Base-by-base conservation (phyloP, 2,329 filamentous ascomycete species). In the Cladophialophora bantiana region DNA sequence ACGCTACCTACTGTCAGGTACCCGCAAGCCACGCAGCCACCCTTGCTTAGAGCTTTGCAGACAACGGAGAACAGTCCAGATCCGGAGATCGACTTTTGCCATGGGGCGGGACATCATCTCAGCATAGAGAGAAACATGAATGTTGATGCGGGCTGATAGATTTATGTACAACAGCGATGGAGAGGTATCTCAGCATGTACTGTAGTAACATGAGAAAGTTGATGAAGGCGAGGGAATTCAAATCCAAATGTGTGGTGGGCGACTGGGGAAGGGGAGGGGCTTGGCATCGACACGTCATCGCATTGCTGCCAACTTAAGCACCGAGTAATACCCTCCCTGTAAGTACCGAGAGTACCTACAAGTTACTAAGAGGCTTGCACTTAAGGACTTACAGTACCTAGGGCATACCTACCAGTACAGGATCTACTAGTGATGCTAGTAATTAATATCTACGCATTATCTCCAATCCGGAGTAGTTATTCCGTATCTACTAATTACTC, bases 1-100 rank as follows among this genome's bases (percentile, higher is more conserved):
- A 50, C 45, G 45, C 45, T 31, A 50, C 15, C 6, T 61, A 50
- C 13, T 61, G 59, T n/a, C 59, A 54, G 34, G 59, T 7, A 61
- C 45, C 45, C 3, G 45, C 45, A 18, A 50, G 7, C 45, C 45
- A 31, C 45, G 45, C 35, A 38, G 53, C 32, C 38, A 36, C 9
- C 48, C 48, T 32, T 54, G 48, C 45, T 36, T 34, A 18, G 34
- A n/a, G 18, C 48, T 45, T 34, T 42, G 59, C 48, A 53, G 59
- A 53, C 36, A 53, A 26, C 45, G 45, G 45, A 50, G 18, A 12
- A 18, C 26, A 50, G 45, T 6, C 45, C 7, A 12, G 45, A 50
- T 26, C 26, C 26, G 26, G 26, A 26, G 26, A 26, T 26, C 26
- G 26, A 26, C 26, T 26, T 26, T 26, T 4, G 4, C 45, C 45